Evolutionary conservation across 176 grass and related monocot species (phyloP).

Genomic region (Ensete ventricosum): DNA sequence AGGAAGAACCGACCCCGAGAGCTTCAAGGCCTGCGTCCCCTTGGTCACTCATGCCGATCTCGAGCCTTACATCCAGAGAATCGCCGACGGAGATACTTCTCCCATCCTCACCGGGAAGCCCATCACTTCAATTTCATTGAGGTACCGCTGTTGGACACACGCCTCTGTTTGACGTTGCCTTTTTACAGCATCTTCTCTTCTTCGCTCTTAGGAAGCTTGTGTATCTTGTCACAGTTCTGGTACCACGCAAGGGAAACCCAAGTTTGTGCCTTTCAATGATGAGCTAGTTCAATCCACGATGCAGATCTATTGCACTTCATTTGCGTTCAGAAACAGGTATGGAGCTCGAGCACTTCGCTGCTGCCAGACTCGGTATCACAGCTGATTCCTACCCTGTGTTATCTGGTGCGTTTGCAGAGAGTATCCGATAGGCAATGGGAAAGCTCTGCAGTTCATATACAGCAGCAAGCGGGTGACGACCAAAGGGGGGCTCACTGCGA

Average conservation of each 20-base stretch:
- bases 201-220: background rate
- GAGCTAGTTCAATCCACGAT: conserved; percentile 70
- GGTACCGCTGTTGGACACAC: conserved; percentile 22
- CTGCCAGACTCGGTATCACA: background rate
- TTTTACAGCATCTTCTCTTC: background rate
- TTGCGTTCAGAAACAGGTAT: conserved; percentile 73
- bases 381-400: background rate
- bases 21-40: conserved; percentile 51
- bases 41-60: conserved; percentile 50
- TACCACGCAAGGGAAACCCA: conserved; percentile 84
- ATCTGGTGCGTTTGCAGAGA: conserved; percentile 34
- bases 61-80: conserved; percentile 75
- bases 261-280: conserved; percentile 73
- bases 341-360: background rate
- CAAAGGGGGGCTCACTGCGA: conserved; percentile 50
- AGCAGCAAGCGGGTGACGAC: conserved; percentile 62
- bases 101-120: conserved; percentile 52
- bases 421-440: conserved; percentile 58
- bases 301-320: conserved; percentile 72
- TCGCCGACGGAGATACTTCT: conserved; percentile 57
- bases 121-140: conserved; percentile 68
- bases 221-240: conserved; percentile 43
- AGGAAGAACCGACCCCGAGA: conserved; percentile 53
- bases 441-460: conserved; percentile 91
- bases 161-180: background rate